Percentiles rank a stretch among this genome's conserved stretches.
phyloP scores from a whole-genome alignment of 208 protist species.

The Kentomonas sorsogonicus region DNA sequence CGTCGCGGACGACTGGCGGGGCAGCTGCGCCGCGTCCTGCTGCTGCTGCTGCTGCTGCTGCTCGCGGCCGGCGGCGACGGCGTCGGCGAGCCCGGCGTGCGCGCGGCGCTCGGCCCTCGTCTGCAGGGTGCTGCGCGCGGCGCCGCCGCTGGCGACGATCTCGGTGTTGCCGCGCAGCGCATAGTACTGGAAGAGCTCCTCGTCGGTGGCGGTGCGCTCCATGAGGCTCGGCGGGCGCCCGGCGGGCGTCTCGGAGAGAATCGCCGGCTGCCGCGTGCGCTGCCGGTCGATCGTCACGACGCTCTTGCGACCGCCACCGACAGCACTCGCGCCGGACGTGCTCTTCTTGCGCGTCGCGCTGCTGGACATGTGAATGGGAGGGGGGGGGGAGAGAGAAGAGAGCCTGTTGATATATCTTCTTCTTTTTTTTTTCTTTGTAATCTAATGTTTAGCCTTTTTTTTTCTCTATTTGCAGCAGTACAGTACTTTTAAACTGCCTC shows the following conservation, averaged over 20 bases:
- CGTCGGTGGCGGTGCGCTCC: conserved; percentile 11
- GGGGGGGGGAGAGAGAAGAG: neutral
- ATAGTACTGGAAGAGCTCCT: conserved; percentile 52
- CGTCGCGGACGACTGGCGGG: too few relatives aligned
- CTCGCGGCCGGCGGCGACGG: neutral
- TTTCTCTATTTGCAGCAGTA: too few relatives aligned
- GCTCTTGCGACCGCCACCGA: too few relatives aligned
- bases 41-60: too few relatives aligned
- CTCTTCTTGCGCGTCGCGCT: neutral
- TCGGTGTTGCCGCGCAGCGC: conserved; percentile 43
- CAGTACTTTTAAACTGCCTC: too few relatives aligned
- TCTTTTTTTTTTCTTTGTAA: too few relatives aligned
- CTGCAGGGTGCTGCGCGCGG: conserved; percentile 18
- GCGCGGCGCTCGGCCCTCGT: conserved; percentile 1
- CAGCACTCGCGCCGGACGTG: too few relatives aligned
- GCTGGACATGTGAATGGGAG: neutral
- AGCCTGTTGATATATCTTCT: neutral
- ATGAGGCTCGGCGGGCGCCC: conserved; percentile 15
- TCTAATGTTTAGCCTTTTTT: too few relatives aligned
- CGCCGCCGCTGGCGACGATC: conserved; percentile 13
- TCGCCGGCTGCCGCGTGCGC: conserved; percentile 13
- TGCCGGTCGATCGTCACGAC: too few relatives aligned
- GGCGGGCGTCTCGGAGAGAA: conserved; percentile 15
- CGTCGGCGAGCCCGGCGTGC: neutral
- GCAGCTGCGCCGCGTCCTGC: too few relatives aligned